Conservation (phyloP, 495 filamentous ascomycete species). For the Tuber calosporum region DNA sequence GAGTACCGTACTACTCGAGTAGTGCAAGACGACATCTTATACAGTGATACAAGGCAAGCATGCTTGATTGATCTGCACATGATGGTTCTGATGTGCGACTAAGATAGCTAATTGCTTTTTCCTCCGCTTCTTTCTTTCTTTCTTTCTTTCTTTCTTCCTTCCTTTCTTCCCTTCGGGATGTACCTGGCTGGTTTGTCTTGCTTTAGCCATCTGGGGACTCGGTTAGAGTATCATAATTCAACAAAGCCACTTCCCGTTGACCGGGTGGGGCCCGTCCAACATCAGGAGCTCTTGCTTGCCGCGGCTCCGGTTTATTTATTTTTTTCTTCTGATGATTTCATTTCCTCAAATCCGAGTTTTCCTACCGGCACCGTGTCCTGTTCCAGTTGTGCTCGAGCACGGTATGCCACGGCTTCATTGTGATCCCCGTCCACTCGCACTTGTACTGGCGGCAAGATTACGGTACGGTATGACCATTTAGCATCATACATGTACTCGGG, state of each 20-base stretch:
- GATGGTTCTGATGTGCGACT: not conserved
- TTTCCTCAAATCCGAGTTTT: not conserved
- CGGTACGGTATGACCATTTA: not conserved
- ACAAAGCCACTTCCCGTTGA: slow-evolving; percentile 1
- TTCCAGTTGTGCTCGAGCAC: not conserved
- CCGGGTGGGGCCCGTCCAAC: not conserved
- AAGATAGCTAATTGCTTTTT: not conserved
- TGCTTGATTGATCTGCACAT: slow-evolving; percentile 5
- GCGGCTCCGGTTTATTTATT: not conserved
- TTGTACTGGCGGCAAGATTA: not conserved
- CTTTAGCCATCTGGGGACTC: not conserved
- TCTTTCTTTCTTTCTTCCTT: not conserved
- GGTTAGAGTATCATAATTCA: not conserved
- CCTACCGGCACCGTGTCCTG: not conserved
- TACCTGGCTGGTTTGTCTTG: not conserved
- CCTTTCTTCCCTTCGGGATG: not conserved
- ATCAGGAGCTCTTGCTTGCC: not conserved
- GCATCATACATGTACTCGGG: too few relatives aligned
- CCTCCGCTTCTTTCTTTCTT: not conserved
- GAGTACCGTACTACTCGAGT: too few relatives aligned
- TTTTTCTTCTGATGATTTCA: not conserved
- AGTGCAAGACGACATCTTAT: not conserved
- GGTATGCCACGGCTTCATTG: not conserved
- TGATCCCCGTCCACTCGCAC: not conserved
- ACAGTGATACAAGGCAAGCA: slow-evolving; percentile 2